phyloP scores from a whole-genome alignment of 2,329 filamentous ascomycete genomes.

The Claviceps capensis region DNA sequence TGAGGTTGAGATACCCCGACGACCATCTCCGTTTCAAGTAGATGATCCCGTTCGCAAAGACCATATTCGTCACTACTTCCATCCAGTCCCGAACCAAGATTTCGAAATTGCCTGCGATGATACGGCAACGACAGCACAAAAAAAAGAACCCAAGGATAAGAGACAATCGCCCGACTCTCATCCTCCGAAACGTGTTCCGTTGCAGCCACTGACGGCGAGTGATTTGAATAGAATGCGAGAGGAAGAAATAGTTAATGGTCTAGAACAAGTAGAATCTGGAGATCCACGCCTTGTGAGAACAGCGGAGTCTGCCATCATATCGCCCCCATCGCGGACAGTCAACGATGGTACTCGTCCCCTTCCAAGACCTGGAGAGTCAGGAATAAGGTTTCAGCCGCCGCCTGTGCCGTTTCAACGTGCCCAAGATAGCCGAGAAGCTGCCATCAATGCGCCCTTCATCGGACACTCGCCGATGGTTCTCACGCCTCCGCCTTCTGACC shows the following conservation, averaged over 20 bases:
- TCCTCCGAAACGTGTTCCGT: constrained; percentile 4
- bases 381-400: background rate
- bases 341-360: background rate
- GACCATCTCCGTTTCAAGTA: background rate
- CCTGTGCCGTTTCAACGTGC: background rate
- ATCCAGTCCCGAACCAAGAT: constrained; percentile 9
- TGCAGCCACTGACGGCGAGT: constrained; percentile 9
- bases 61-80: constrained; percentile 20
- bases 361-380: background rate
- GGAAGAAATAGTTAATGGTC: constrained; percentile 4
- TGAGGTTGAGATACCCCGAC: constrained; percentile 14
- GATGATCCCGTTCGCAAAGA: constrained; percentile 4
- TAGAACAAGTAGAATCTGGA: constrained; percentile 3
- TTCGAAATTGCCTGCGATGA: constrained; percentile 23
- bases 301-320: background rate
- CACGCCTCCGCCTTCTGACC: constrained; percentile 7
- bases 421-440: background rate
- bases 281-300: background rate
- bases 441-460: background rate
- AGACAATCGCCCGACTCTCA: background rate
- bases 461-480: background rate
- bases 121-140: constrained; percentile 14
- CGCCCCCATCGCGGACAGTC: background rate
- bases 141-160: background rate
- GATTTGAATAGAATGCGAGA: constrained; percentile 10